Evolutionary conservation across 164 flowering plant genomes (phyloP).

Genomic region (Dillenia suffruticosa): DNA sequence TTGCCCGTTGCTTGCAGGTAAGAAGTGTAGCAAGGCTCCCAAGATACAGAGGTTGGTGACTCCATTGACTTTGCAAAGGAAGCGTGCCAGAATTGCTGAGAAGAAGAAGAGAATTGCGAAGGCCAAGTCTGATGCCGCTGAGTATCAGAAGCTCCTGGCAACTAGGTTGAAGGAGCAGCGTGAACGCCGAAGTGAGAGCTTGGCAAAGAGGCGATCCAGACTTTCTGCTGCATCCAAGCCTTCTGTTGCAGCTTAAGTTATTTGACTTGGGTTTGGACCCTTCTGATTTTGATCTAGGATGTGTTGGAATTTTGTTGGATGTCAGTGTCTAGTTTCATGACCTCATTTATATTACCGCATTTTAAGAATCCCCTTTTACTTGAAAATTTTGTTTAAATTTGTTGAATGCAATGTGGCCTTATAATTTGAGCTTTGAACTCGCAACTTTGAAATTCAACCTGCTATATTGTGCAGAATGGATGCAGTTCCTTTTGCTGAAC

Average conservation of each 20-base stretch:
- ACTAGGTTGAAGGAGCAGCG: constrained; percentile 56
- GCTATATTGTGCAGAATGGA: no score
- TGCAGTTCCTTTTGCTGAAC: no score
- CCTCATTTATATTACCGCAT: no score
- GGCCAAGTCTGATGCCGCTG: constrained; percentile 64
- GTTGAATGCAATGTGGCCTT: no score
- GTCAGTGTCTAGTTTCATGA: no score
- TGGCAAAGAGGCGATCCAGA: constrained; percentile 59
- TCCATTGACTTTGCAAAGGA: constrained; percentile 52
- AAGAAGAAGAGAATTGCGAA: constrained; percentile 60
- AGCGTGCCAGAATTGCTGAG: constrained; percentile 49
- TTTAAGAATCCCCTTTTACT: no score
- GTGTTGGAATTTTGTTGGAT: no score
- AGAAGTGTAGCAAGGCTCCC: constrained; percentile 62
- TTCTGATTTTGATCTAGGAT: no score
- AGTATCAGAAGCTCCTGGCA: constrained; percentile 65
- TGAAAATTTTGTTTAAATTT: no score
- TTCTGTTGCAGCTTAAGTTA: constrained; percentile 38
- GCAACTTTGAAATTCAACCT: no score
- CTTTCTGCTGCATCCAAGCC: constrained; percentile 61
- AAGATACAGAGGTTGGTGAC: constrained; percentile 61
- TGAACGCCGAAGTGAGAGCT: constrained; percentile 54
- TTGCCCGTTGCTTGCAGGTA: constrained; percentile 28
- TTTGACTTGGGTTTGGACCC: no score
- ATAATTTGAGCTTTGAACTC: no score